Conservation (phyloP, 2,329 filamentous ascomycete genomes). For the Cladosporium sp. region DNA sequence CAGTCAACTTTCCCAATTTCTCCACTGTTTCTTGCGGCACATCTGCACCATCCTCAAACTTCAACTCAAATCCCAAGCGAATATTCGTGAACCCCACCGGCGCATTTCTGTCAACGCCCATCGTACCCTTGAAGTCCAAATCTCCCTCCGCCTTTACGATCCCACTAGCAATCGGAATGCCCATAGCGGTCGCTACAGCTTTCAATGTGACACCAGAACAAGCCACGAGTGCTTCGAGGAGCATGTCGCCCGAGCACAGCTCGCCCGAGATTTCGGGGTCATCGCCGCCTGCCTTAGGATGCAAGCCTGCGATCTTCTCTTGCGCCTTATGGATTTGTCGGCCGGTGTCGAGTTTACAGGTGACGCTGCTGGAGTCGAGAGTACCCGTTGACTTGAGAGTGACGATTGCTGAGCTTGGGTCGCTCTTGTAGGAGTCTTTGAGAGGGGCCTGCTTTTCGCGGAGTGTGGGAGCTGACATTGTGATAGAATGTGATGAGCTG, state of each 20-base stretch:
- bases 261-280: conserved; percentile 48
- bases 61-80: conserved; percentile 47
- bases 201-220: conserved; percentile 56
- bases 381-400: conserved; percentile 49
- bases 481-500: not conserved
- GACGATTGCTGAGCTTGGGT: conserved; percentile 49
- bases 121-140: conserved; percentile 52
- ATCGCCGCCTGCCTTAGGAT: conserved; percentile 52
- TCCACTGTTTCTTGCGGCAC: conserved; percentile 48
- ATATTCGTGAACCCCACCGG: conserved; percentile 53
- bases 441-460: conserved; percentile 53
- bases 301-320: conserved; percentile 49
- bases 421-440: conserved; percentile 48
- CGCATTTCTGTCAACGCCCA: conserved; percentile 51
- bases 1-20: conserved; percentile 51
- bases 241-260: conserved; percentile 54
- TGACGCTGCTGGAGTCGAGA: conserved; percentile 49
- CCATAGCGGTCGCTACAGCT: conserved; percentile 52
- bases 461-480: conserved; percentile 39
- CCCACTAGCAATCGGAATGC: conserved; percentile 47
- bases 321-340: conserved; percentile 45
- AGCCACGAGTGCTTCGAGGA: conserved; percentile 53
- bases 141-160: conserved; percentile 50
- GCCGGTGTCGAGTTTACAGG: conserved; percentile 51
- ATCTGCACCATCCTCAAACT: conserved; percentile 40